Evolutionary conservation across 768 basidiomycete species (phyloP).

Genomic region (Leccinellum rugosiceps): DNA sequence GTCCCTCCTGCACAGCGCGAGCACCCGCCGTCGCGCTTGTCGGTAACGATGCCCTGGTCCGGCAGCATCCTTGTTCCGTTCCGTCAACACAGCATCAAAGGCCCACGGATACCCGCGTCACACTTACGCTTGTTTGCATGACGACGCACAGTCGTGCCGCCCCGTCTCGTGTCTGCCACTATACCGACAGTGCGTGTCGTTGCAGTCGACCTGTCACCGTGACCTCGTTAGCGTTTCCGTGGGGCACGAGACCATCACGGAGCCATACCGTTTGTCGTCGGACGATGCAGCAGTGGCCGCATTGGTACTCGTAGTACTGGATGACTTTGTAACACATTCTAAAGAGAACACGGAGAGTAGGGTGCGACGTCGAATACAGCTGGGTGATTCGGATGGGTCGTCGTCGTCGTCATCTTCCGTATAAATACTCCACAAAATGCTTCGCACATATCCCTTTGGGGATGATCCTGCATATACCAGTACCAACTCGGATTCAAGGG

Average conservation of each 20-base stretch:
- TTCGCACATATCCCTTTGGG: slow-evolving; percentile 4
- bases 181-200: slow-evolving; percentile 34
- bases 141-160: slow-evolving; percentile 36
- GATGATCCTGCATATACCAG: slow-evolving; percentile 3
- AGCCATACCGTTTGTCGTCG: slow-evolving; percentile 36
- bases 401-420: not conserved
- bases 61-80: slow-evolving; percentile 23
- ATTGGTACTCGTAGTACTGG: slow-evolving; percentile 32
- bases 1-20: slow-evolving; percentile 15
- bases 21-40: slow-evolving; percentile 11
- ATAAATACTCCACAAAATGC: slow-evolving; percentile 21
- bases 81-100: slow-evolving; percentile 1
- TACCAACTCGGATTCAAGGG: slow-evolving; percentile 1
- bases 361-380: not conserved
- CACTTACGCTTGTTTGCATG: slow-evolving; percentile 38
- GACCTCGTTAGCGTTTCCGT: not conserved
- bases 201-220: slow-evolving; percentile 50
- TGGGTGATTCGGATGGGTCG: slow-evolving; percentile 2
- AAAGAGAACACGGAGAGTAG: not conserved
- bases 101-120: not conserved
- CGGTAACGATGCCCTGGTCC: slow-evolving; percentile 29
- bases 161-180: slow-evolving; percentile 35
- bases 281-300: slow-evolving; percentile 29
- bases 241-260: not conserved
- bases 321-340: slow-evolving; percentile 36